Evolutionary conservation across 2,329 filamentous ascomycete species (phyloP), one percentile per base, ranked within the genome.

Genomic region (Helicocarpus griseus): DNA sequence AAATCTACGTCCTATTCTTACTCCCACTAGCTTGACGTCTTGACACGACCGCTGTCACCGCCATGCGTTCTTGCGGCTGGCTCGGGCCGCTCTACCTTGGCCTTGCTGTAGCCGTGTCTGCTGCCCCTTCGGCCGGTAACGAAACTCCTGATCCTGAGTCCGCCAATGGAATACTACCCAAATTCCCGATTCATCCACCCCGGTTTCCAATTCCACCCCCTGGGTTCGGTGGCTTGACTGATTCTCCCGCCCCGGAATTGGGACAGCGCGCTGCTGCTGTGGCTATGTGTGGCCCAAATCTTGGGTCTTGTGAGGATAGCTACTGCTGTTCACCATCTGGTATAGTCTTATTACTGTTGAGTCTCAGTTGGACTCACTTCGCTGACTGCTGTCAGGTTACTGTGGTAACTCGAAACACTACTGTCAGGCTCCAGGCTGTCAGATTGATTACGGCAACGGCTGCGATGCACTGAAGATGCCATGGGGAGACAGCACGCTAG

Each of bases 401-500:
- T 72, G 69, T 47, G 68, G 69, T 22, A 62, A 60, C 6, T 65
- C 67, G 1, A 57, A 57, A 31, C 58, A 59, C 36, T 67, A 71
- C 51, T 72, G 69, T 55, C 60, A 60, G 13, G 69, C 69, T 36
- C 69, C 69, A 6, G 69, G 70, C 40, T 71, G 69, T 49, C 61
- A 65, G 54, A 61, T 71, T 44, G 62, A 69, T 47, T 72, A 60
- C 52, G 66, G 69, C 38, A 60, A 41, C 49, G 54, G 59, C 28
- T 71, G 69, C 47, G 69, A 72, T 56, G 65, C 67, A 14, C 58
- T 65, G 45, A 59, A 57, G 50, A 59, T 57, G 4, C 69, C 69
- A 0, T 55, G 60, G 5, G 69, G 69, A 7, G 61, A 61, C 11
- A 60, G 66, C 17, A 72, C 69, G 5, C 60, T 59, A 13, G 51